A percentile compares a stretch with the other conserved stretches of the same genome.
These are phyloP conservation scores for Trichoderma aggressivum DNA, from an alignment of 2,329 filamentous ascomycete species.

Conservation along the genomic window DNA sequence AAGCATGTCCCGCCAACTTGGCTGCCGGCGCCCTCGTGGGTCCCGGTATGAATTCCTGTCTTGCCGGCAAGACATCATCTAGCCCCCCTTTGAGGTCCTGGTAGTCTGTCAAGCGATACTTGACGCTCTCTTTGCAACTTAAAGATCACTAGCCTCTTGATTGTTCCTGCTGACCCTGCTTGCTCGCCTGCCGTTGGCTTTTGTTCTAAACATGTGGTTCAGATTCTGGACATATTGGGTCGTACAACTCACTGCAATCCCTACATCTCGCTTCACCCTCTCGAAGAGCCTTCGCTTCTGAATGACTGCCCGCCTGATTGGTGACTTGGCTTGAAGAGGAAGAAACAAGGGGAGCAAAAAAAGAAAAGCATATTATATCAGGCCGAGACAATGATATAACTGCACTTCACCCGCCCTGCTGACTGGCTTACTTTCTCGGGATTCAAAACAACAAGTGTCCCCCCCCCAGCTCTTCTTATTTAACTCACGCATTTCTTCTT, in stretches of 20 bases:
- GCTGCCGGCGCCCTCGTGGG: conserved; percentile 29
- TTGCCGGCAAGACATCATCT: conserved; percentile 22
- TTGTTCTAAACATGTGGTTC: conserved; percentile 37
- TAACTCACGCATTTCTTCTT: neutral
- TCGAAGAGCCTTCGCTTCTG: conserved; percentile 14
- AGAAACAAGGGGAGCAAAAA: neutral
- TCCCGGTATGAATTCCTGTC: conserved; percentile 23
- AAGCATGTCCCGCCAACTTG: conserved; percentile 33
- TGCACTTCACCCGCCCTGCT: conserved; percentile 7
- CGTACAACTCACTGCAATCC: conserved; percentile 33
- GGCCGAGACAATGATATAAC: conserved; percentile 14
- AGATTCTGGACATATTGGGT: conserved; percentile 37
- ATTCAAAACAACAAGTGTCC: neutral
- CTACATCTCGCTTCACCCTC: conserved; percentile 28
- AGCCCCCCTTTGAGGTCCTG: conserved; percentile 18
- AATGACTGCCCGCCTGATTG: conserved; percentile 5
- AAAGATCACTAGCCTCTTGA: conserved; percentile 14
- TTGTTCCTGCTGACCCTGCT: conserved; percentile 13
- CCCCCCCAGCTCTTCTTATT: neutral
- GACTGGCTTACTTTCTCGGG: conserved; percentile 2
- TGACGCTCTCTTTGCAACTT: conserved; percentile 10
- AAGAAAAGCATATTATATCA: conserved; percentile 3
- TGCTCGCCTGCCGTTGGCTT: conserved; percentile 32
- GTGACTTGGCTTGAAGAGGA: neutral
- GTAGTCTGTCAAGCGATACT: conserved; percentile 17